Evolutionary conservation across 108 stramenopile genomes (phyloP), one percentile per base, ranked within the genome.

Genomic region (Mediolabrus comicus): DNA sequence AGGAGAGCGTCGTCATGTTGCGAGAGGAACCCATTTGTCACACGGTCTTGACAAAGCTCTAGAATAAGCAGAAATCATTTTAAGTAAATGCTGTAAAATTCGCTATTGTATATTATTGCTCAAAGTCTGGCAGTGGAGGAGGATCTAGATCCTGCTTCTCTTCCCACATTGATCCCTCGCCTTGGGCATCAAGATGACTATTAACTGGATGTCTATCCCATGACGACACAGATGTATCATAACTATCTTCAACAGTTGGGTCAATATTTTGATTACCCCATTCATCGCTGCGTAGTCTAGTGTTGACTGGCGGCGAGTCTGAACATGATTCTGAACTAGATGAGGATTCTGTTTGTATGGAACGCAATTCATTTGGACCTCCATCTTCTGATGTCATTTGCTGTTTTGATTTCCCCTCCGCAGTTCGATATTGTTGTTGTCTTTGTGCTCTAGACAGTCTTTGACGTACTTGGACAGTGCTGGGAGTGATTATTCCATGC

Each of bases 401-500:
- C 12, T 16, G 17, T 62, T 33, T 17, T 28, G 35, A 4, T 49
- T 59, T 35, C 16, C 54, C 28, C 41, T 25, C 11, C 28, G 27
- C 43, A 62, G 32, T 38, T n/a, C n/a, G n/a, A 12, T 35, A 29
- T 14, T 4, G 38, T 54, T 32, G 28, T 0, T 31, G 35, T 33
- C 55, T 65, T 49, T 9, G 14, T 9, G 25, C 19, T 28, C 8
- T 32, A 24, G 35, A 34, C 32, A 22, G 25, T 52, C 67, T 61
- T 76, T 64, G 68, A 6, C 53, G 53, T 62, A 77, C 43, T 34
- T 77, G 76, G 35, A 61, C 72, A 26, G 84, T 77, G 3, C 85
- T 75, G 16, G 85, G 83, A 10, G 87, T 88, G 6, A 88, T 36
- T 9, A 85, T 26, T 14, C 88, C 88, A 46, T 89, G 88, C n/a